Conservation (phyloP, 1,284 basidiomycete genomes). For the Serendipita sp. region DNA sequence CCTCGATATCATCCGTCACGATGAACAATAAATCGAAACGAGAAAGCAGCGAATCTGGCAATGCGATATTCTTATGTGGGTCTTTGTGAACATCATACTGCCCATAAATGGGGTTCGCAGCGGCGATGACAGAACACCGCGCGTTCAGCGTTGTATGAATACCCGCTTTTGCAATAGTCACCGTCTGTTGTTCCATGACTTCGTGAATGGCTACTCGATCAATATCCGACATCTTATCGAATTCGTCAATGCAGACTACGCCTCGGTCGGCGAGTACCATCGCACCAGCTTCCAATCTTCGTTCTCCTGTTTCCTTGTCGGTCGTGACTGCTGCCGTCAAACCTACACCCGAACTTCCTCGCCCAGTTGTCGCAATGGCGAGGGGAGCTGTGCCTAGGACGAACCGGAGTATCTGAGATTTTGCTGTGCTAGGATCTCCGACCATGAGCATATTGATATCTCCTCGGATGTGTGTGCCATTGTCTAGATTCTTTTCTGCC, state of each 20-base stretch:
- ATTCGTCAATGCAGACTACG: conserved; percentile 99
- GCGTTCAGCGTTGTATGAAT: conserved; percentile 98
- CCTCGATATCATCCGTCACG: conserved; percentile 96
- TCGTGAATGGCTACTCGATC: conserved; percentile 99
- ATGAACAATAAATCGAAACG: conserved; percentile 99
- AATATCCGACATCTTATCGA: conserved; percentile 99
- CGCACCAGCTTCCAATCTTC: conserved; percentile 91
- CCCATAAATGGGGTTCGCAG: conserved; percentile 98
- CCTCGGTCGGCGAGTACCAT: conserved; percentile 99
- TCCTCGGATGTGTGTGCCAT: conserved; percentile 97
- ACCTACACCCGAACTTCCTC: conserved; percentile 96
- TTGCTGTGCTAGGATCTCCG: conserved; percentile 95
- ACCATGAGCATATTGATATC: conserved; percentile 99
- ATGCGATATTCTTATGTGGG: conserved; percentile 95
- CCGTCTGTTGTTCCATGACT: conserved; percentile 99
- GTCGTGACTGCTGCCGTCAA: conserved; percentile 98
- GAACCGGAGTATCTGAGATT: conserved; percentile 93
- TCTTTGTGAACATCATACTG: conserved; percentile 99
- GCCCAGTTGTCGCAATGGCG: conserved; percentile 95
- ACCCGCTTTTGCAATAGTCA: conserved; percentile 98
- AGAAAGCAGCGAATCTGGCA: conserved; percentile 94
- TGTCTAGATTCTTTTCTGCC: conserved; percentile 92
- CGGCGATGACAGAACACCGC: conserved; percentile 92
- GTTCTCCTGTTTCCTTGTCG: conserved; percentile 94
- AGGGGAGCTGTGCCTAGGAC: conserved; percentile 92